Percentiles rank a stretch among this genome's conserved stretches.
Evolutionary conservation across 371 early-diverging fungal genomes (phyloP).

Genomic region (Syncephalastrum monosporum): DNA sequence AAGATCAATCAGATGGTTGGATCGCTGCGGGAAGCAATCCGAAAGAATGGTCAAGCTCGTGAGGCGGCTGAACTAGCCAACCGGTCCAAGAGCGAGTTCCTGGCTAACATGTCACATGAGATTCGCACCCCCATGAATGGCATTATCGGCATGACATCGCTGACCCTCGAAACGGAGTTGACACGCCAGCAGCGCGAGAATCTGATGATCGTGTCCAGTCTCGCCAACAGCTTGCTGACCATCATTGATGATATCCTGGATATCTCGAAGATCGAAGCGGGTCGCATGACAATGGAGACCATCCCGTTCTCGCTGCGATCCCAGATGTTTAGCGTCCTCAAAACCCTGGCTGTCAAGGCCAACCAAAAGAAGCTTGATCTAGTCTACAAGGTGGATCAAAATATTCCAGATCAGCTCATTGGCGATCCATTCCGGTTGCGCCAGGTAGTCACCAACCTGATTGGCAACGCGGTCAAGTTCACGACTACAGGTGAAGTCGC

Average conservation of each 20-base stretch:
- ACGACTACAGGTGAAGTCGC: conserved; percentile 67
- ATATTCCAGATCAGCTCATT: conserved; percentile 59
- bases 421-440: conserved; percentile 71
- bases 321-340: conserved; percentile 58
- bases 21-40: conserved; percentile 61
- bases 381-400: conserved; percentile 53
- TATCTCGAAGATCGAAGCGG: conserved; percentile 77
- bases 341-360: conserved; percentile 59
- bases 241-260: conserved; percentile 78
- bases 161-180: conserved; percentile 59
- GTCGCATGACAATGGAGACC: conserved; percentile 63
- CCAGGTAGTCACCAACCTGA: conserved; percentile 75
- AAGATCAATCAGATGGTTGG: conserved; percentile 70
- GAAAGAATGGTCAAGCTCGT: conserved; percentile 56
- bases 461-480: conserved; percentile 82
- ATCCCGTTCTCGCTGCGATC: conserved; percentile 62
- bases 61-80: conserved; percentile 52
- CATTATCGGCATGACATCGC: conserved; percentile 64
- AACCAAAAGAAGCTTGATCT: conserved; percentile 59
- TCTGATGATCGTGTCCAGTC: conserved; percentile 63
- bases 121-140: conserved; percentile 58
- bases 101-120: conserved; percentile 71
- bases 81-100: conserved; percentile 66
- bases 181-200: conserved; percentile 70
- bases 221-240: conserved; percentile 61